Base-by-base conservation (phyloP, 148 eudicot genomes). In the Cornus kousa region DNA sequence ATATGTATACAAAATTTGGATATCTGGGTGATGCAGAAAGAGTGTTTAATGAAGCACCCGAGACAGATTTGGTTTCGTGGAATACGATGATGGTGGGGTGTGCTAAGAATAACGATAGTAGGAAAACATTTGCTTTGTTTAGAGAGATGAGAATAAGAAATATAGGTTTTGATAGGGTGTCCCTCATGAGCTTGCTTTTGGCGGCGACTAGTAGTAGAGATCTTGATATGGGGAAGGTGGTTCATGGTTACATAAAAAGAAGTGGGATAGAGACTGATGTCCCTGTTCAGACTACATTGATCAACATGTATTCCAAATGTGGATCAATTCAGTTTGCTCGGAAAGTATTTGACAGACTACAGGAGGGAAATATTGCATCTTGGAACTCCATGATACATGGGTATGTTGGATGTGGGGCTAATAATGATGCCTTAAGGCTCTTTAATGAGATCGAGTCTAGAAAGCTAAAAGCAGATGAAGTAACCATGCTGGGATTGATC, bases 341-440 rank as follows among this genome's bases (percentile, higher is more conserved):
- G 70, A 75, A 74, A 59, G 17, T 80, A 35, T 80, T 80, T 67
- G 74, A 80, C 32, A 59, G 75, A 70, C 60, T 74, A 4, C 78
- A 74, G 6, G 70, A 74, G 67, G 74, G 60, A 68, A 66, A 55
- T 46, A 80, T 80, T 70, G 78, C 35, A 23, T 68, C 57, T 74
- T 80, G 82, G 82, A 80, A 80, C 72, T 37, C 82, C 13, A 74
- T 80, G 77, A 80, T 80, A 59, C 82, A 80, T 70, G 73, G 59
- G 1, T 80, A 80, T 70, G 66, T 74, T 14, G 78, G 55, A 55
- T 19, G 48, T 43, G 78, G 82, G 16, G 70, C 60, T 23, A 19
- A 64, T 28, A 22, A 0, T 16, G 82, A 80, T 60, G 78, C 82
- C 69, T 74, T 75, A 28, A 64, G 16, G 57, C 82, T 74, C 22